Conservation (phyloP, 2,329 filamentous ascomycete species). For the Rutstroemia sp. region DNA sequence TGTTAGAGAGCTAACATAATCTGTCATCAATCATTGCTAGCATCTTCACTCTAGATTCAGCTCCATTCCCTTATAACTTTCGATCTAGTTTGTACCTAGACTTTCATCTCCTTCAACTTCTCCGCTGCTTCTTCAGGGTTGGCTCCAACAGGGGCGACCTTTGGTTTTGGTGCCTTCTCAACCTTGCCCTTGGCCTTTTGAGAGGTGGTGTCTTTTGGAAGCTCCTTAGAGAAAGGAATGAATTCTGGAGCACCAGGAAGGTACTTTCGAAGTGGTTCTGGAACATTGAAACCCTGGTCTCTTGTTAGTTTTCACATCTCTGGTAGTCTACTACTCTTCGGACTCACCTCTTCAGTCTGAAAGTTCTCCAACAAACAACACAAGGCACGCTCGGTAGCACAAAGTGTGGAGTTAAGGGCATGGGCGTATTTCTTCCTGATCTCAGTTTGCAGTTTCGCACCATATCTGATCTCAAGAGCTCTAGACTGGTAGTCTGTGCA, state of each 20-base stretch:
- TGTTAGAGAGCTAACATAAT: neutral
- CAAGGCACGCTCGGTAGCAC: conserved; percentile 83
- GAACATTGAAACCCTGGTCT: conserved; percentile 64
- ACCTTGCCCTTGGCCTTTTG: conserved; percentile 40
- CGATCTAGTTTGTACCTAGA: conserved; percentile 11
- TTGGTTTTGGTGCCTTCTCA: conserved; percentile 26
- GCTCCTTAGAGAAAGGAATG: conserved; percentile 78
- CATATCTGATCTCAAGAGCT: conserved; percentile 86
- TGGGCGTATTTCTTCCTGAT: conserved; percentile 91
- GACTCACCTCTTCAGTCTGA: conserved; percentile 72
- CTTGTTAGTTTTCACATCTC: conserved; percentile 12
- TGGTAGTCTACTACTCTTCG: neutral
- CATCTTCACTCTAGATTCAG: neutral
- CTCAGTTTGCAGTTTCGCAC: conserved; percentile 78
- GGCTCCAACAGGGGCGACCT: conserved; percentile 19
- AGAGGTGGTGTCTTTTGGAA: conserved; percentile 67
- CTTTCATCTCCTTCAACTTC: conserved; percentile 31
- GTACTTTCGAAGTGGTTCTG: conserved; percentile 79
- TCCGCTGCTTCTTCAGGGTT: conserved; percentile 27
- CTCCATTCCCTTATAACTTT: no score
- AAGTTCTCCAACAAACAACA: conserved; percentile 97
- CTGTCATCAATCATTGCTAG: neutral
- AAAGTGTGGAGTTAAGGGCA: conserved; percentile 82
- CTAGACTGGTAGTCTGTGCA: conserved; percentile 97
- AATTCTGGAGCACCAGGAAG: conserved; percentile 86